Percentiles rank a stretch among this genome's conserved stretches.
phyloP scores from a whole-genome alignment of 2,329 filamentous ascomycete species.

The Zymoseptoria tritici region DNA sequence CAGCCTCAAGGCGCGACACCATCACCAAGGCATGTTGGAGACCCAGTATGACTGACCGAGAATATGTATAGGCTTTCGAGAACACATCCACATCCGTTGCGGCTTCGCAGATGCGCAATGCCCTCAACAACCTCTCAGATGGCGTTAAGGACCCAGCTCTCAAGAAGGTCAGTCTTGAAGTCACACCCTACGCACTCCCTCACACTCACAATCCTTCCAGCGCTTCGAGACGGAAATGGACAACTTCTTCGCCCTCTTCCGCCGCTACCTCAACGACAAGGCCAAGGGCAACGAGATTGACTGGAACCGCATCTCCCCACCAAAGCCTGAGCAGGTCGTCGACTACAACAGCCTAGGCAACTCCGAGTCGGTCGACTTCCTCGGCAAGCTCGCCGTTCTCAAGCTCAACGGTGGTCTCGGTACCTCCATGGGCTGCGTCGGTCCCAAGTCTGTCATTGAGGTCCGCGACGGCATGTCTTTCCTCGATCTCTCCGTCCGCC shows the following conservation, averaged over 20 bases:
- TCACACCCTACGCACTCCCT: background rate
- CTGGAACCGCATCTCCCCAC: constrained; percentile 94
- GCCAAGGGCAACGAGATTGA: constrained; percentile 94
- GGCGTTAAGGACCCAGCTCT: constrained; percentile 70
- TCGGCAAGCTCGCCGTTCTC: constrained; percentile 94
- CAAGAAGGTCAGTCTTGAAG: constrained; percentile 59
- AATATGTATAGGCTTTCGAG: constrained; percentile 72
- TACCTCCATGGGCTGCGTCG: constrained; percentile 99
- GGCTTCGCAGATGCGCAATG: constrained; percentile 98
- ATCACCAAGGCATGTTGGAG: background rate
- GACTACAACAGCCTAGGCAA: constrained; percentile 88
- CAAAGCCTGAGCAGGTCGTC: constrained; percentile 87
- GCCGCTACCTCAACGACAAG: constrained; percentile 96
- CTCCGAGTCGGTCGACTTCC: constrained; percentile 83
- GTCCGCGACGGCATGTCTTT: constrained; percentile 99
- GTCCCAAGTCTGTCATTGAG: constrained; percentile 98
- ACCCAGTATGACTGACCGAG: constrained; percentile 11
- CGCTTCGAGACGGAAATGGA: constrained; percentile 99
- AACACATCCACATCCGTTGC: constrained; percentile 98
- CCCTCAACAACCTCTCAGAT: constrained; percentile 85
- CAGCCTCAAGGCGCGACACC: too few relatives aligned
- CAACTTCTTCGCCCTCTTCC: constrained; percentile 99
- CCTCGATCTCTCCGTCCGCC: constrained; percentile 94
- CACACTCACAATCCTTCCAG: constrained; percentile 28
- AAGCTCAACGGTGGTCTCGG: constrained; percentile 99